Evolutionary conservation across 306 rosid genomes (phyloP).

Genomic region (Quercus bicolor): DNA sequence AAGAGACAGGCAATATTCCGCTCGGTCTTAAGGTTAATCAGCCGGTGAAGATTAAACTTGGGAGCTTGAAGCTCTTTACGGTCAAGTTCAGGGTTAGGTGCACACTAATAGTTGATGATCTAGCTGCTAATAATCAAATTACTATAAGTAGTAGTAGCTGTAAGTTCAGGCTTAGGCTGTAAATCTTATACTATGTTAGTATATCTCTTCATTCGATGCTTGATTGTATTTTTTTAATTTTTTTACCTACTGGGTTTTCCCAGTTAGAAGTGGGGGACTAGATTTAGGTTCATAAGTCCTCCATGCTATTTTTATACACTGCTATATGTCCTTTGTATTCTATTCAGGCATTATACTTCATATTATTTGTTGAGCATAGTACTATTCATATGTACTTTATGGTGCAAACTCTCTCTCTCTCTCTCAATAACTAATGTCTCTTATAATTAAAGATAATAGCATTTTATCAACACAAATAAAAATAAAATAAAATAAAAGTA

Average conservation of each 20-base stretch:
- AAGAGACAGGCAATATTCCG: slow-evolving; percentile 48
- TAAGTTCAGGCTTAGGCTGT: slow-evolving; percentile 65
- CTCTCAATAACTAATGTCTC: neutral
- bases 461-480: too few species aligned
- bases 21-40: slow-evolving; percentile 57
- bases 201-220: neutral
- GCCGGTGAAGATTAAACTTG: slow-evolving; percentile 75
- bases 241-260: neutral
- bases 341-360: neutral
- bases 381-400: neutral
- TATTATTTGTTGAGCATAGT: neutral
- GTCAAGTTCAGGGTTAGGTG: slow-evolving; percentile 67
- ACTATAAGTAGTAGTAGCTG: slow-evolving; percentile 55
- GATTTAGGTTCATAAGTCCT: neutral
- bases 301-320: neutral
- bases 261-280: neutral
- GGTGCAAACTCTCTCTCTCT: neutral
- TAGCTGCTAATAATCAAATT: slow-evolving; percentile 36
- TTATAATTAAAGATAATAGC: too few species aligned
- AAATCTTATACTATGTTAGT: neutral
- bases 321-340: neutral
- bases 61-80: slow-evolving; percentile 67
- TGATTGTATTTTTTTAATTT: neutral
- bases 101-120: slow-evolving; percentile 44
- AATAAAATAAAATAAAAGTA: too few species aligned